These are phyloP conservation scores for Penicillium sp. DNA, from an alignment of 2,329 filamentous ascomycete species.

Conservation along the genomic window DNA sequence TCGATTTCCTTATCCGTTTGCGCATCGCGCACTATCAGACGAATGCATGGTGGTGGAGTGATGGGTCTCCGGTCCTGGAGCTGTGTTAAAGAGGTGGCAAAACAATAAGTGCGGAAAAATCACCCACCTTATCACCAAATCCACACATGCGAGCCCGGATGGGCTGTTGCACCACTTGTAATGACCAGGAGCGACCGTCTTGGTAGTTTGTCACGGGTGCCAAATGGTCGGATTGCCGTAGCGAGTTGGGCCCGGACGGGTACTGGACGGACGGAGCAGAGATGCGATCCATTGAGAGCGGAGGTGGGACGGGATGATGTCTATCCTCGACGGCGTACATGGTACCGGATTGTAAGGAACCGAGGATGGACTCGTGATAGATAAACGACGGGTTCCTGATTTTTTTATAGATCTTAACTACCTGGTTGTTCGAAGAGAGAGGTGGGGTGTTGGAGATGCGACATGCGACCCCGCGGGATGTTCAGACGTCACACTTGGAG, in stretches of 20 bases:
- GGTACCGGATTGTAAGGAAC: conserved; percentile 28
- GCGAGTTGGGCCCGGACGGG: conserved; percentile 34
- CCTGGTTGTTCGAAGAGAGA: neutral
- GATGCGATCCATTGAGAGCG: conserved; percentile 43
- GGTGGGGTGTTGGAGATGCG: conserved; percentile 14
- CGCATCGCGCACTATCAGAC: conserved; percentile 73
- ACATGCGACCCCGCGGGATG: conserved; percentile 27
- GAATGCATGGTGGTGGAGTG: conserved; percentile 89
- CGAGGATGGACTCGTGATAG: conserved; percentile 18
- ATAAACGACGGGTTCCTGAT: conserved; percentile 9
- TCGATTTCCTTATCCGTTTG: conserved; percentile 76
- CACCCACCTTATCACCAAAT: conserved; percentile 87
- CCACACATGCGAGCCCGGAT: conserved; percentile 95
- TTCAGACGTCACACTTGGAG: conserved; percentile 28
- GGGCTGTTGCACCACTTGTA: conserved; percentile 86
- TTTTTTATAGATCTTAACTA: conserved; percentile 4
- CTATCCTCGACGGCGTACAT: conserved; percentile 43
- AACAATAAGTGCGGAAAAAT: neutral
- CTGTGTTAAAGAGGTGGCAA: conserved; percentile 10
- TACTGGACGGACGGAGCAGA: conserved; percentile 37
- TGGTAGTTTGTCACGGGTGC: conserved; percentile 41
- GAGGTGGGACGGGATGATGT: conserved; percentile 36
- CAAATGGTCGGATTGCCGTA: conserved; percentile 36
- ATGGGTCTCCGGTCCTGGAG: conserved; percentile 86
- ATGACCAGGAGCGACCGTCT: conserved; percentile 53